Conservation (phyloP, 2,329 filamentous ascomycete genomes). For the Knufia fluminis region DNA sequence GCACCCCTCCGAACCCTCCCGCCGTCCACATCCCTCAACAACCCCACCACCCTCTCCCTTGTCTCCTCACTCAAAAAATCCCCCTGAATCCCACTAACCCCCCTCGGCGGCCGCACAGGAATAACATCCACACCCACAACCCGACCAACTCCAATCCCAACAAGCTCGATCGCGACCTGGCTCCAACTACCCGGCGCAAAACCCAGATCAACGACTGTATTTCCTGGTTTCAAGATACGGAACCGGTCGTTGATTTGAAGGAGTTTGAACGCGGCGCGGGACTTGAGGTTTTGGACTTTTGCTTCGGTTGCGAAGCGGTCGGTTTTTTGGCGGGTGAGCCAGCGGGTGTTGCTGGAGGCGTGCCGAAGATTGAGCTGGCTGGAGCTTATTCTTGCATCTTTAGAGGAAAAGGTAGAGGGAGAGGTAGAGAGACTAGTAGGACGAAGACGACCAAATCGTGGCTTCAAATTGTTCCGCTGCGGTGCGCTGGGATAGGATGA, state of each 20-base stretch:
- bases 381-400: neutral
- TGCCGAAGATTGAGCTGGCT: conserved; percentile 7
- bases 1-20: conserved; percentile 9
- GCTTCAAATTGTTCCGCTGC: conserved; percentile 11
- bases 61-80: conserved; percentile 73
- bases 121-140: conserved; percentile 92
- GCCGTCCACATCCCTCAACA: conserved; percentile 44
- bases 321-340: conserved; percentile 68
- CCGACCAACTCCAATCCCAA: conserved; percentile 58
- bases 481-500: conserved; percentile 11
- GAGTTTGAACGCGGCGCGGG: conserved; percentile 86
- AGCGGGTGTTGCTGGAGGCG: conserved; percentile 57
- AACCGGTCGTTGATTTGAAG: conserved; percentile 81
- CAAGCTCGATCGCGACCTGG: conserved; percentile 65
- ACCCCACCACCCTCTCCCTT: conserved; percentile 66
- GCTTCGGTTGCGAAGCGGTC: conserved; percentile 69
- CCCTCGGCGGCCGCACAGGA: conserved; percentile 78
- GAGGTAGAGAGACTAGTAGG: neutral
- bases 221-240: conserved; percentile 64
- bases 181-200: conserved; percentile 70
- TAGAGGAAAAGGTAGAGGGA: neutral
- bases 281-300: conserved; percentile 71
- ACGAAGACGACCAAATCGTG: conserved; percentile 9
- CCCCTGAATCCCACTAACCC: conserved; percentile 90
- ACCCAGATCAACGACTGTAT: conserved; percentile 86